These are phyloP conservation scores for Aquilaria yunnanensis DNA, from an alignment of 345 rosid species.

Conservation along the genomic window DNA sequence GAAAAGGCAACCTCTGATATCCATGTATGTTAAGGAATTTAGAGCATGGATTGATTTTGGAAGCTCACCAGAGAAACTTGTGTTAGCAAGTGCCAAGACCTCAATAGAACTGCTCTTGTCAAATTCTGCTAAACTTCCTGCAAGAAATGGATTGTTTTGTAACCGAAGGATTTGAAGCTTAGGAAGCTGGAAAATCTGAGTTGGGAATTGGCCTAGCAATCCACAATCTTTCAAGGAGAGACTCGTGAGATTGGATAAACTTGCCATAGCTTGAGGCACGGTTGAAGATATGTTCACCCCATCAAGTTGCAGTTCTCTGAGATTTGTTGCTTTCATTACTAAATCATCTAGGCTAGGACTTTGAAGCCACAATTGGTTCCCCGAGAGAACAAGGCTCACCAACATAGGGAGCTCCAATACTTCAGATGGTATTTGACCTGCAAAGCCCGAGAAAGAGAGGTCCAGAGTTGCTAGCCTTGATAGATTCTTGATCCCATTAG, in stretches of 20 bases:
- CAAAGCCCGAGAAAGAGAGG: slow-evolving; percentile 1
- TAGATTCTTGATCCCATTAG: neutral
- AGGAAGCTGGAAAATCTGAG: neutral
- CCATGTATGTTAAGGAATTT: slow-evolving; percentile 1
- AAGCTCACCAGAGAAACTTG: neutral
- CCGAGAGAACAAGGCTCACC: slow-evolving; percentile 7
- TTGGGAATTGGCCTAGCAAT: neutral
- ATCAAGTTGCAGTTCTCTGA: slow-evolving; percentile 1
- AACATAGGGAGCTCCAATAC: slow-evolving; percentile 6
- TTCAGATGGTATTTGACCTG: slow-evolving; percentile 13
- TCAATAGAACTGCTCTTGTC: neutral
- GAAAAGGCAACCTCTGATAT: slow-evolving; percentile 3
- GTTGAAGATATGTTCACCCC: neutral
- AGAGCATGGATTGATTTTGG: slow-evolving; percentile 10
- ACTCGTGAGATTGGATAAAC: slow-evolving; percentile 4
- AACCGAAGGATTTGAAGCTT: neutral
- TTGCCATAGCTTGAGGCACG: slow-evolving; percentile 1
- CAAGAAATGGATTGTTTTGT: neutral
- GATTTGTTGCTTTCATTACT: slow-evolving; percentile 1
- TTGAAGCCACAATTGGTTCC: neutral
- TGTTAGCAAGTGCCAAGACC: neutral
- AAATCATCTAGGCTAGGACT: neutral
- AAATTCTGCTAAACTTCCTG: slow-evolving; percentile 1
- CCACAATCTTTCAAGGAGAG: neutral
- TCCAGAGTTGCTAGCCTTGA: slow-evolving; percentile 6